Conservation (phyloP, 192 early-diverging fungal species). For the Globomyces pollinis-pini region DNA sequence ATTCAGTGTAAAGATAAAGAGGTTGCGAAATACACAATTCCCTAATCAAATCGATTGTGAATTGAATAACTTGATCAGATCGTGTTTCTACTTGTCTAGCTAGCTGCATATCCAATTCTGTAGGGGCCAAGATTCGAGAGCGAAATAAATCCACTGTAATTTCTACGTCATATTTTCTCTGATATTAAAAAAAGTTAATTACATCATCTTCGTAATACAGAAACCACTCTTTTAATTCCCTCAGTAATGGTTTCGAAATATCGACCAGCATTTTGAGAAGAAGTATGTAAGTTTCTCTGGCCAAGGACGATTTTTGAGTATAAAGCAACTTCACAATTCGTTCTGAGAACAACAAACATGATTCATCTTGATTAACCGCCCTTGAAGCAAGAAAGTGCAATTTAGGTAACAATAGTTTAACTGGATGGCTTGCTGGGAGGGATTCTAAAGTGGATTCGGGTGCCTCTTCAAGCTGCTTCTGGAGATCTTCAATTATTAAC, state of each 20-base stretch:
- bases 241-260: constrained; percentile 65
- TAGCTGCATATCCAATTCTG: constrained; percentile 86
- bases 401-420: constrained; percentile 63
- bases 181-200: too few species aligned
- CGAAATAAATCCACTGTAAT: constrained; percentile 76
- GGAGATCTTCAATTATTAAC: constrained; percentile 66
- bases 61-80: constrained; percentile 63
- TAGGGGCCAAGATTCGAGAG: constrained; percentile 62
- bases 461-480: constrained; percentile 56
- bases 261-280: constrained; percentile 82
- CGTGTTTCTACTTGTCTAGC: constrained; percentile 74
- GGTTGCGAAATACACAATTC: constrained; percentile 56
- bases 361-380: constrained; percentile 63
- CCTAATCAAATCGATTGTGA: constrained; percentile 67
- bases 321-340: constrained; percentile 82
- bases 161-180: constrained; percentile 82
- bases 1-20: constrained; percentile 8
- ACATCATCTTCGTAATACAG: constrained; percentile 88
- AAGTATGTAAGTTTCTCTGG: constrained; percentile 74
- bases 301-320: constrained; percentile 63
- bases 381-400: constrained; percentile 58
- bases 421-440: constrained; percentile 72
- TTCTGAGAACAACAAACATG: constrained; percentile 79
- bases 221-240: constrained; percentile 87
- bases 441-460: constrained; percentile 47